Percentiles rank a stretch among this genome's conserved stretches.
Conservation (phyloP, 140 eudicot genomes). For the Eryngium alpinum region DNA sequence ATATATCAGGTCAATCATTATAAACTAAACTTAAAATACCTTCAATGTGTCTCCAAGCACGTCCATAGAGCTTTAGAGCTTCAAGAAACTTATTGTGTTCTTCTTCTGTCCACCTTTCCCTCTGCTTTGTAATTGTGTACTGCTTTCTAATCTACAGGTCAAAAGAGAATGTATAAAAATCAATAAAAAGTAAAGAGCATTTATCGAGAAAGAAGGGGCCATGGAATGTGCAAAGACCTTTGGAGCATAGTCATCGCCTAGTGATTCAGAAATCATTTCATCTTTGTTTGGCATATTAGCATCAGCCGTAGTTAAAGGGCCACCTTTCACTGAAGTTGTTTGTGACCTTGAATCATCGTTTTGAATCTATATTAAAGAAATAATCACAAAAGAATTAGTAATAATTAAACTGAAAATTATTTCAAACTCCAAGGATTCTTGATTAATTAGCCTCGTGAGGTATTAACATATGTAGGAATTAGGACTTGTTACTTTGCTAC, state of each 20-base stretch:
- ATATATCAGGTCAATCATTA: neutral
- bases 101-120: slow-evolving; percentile 97
- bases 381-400: neutral
- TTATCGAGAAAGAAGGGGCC: neutral
- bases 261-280: neutral
- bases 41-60: slow-evolving; percentile 92
- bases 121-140: slow-evolving; percentile 82
- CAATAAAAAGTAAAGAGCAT: neutral
- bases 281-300: slow-evolving; percentile 13
- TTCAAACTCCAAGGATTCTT: too few relatives aligned
- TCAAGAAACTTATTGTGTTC: slow-evolving; percentile 90
- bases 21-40: slow-evolving; percentile 29
- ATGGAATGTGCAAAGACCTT: slow-evolving; percentile 33
- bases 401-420: too few relatives aligned
- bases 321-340: slow-evolving; percentile 10
- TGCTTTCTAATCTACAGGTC: slow-evolving; percentile 65
- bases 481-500: too few relatives aligned
- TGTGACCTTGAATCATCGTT: slow-evolving; percentile 33
- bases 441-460: too few relatives aligned
- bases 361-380: slow-evolving; percentile 39
- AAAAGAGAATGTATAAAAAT: neutral
- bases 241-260: slow-evolving; percentile 41
- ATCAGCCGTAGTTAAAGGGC: slow-evolving; percentile 10
- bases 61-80: slow-evolving; percentile 79
- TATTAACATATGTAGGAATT: too few relatives aligned